A percentile compares a stretch with the other conserved stretches of the same genome.
These are phyloP conservation scores for Tolypocladium capitatum DNA, from an alignment of 2,329 filamentous ascomycete genomes.

Conservation along the genomic window DNA sequence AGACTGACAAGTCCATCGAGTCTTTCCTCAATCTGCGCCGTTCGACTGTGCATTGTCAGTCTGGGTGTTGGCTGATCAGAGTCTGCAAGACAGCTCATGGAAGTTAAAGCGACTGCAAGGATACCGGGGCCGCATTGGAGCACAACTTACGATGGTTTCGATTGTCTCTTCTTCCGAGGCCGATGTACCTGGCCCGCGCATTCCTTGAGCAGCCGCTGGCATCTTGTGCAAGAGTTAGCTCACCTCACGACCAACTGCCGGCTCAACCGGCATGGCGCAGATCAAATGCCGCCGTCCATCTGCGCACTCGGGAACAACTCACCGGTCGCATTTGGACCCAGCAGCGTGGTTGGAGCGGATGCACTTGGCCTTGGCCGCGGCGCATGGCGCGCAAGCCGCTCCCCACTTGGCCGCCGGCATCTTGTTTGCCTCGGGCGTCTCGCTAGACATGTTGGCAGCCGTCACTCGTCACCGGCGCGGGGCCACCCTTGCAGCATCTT, in stretches of 20 bases:
- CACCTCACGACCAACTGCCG: not conserved
- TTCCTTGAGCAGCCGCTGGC: conserved; percentile 33
- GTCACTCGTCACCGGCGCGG: conserved; percentile 2
- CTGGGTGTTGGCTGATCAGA: not conserved
- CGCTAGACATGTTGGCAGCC: conserved; percentile 1
- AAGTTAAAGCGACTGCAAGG: not conserved
- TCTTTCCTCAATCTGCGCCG: conserved; percentile 35
- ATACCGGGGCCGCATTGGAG: not conserved
- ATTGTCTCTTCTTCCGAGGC: conserved; percentile 37
- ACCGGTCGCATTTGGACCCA: conserved; percentile 33
- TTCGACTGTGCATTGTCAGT: conserved; percentile 21
- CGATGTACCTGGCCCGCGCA: conserved; percentile 33
- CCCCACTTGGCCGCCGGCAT: conserved; percentile 32
- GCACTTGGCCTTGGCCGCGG: conserved; percentile 36
- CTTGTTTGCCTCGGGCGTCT: conserved; percentile 12
- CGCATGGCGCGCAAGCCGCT: conserved; percentile 33
- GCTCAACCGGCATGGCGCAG: not conserved
- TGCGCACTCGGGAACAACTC: conserved; percentile 3
- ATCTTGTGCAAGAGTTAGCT: conserved; percentile 17
- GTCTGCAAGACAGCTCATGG: not conserved
- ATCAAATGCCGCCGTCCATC: not conserved
- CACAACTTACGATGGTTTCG: conserved; percentile 35
- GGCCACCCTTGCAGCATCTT: conserved; percentile 1
- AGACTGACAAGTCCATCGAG: conserved; percentile 35
- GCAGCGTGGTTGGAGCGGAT: conserved; percentile 24